phyloP scores from a whole-genome alignment of 2,329 filamentous ascomycete species.

The Aureobasidium pullulans region DNA sequence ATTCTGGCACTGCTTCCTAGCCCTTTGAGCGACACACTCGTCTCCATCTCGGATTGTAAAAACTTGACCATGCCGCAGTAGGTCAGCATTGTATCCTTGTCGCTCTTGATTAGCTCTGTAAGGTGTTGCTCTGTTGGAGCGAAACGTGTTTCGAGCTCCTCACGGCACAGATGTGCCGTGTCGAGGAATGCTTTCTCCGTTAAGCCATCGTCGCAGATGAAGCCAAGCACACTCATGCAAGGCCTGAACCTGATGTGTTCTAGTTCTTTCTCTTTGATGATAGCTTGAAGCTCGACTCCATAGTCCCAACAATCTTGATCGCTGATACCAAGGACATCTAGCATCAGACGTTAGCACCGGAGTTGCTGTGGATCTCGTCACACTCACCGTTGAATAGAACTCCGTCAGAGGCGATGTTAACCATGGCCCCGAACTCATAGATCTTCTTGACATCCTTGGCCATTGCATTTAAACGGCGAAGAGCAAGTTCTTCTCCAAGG shows the following conservation, averaged over 20 bases:
- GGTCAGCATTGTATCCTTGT: no score
- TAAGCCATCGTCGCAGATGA: no score
- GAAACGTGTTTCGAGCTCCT: no score
- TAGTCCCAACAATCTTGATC: not conserved
- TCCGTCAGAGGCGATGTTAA: not conserved
- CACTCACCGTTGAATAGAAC: not conserved
- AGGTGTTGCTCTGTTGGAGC: no score
- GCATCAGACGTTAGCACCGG: not conserved
- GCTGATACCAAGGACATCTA: not conserved
- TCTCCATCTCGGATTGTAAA: no score
- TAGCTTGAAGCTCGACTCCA: not conserved
- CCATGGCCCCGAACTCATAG: not conserved
- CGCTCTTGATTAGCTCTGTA: no score
- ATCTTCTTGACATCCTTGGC: not conserved
- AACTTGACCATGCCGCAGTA: no score
- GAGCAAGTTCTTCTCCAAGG: not conserved
- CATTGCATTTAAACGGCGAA: not conserved
- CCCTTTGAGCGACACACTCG: no score
- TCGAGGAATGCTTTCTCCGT: no score
- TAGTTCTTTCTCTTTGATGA: not conserved
- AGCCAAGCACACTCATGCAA: not conserved
- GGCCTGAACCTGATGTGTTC: not conserved
- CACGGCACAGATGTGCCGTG: no score
- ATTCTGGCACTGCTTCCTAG: no score
- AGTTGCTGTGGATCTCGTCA: not conserved